Base-by-base conservation (phyloP, 179 eudicot species). In the Patellifolia procumbens region DNA sequence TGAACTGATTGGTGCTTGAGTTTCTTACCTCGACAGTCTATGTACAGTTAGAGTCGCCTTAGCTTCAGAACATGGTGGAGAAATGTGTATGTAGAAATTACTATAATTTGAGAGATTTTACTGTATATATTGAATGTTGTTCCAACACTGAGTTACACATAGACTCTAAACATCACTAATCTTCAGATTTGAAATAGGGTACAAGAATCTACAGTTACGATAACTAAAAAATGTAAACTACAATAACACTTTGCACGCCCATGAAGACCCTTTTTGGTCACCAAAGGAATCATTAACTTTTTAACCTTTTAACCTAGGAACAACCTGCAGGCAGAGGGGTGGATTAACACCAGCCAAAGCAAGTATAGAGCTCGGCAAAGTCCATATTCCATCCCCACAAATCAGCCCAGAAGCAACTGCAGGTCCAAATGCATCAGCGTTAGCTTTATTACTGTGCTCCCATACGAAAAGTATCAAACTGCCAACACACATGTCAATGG, bases 331-430 rank as follows among this genome's bases (percentile, higher is more conserved):
- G 90, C 98, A 93, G 51, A 93, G 89, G 7, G 98, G 98, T 4
- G 98, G 91, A 0, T 84, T 81, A 13, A 90, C 79, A 49, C 94
- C 91, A 2, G 76, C 86, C 76, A 93, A 81, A 17, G 98, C 92
- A 43, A 93, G 75, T 39, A 93, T 64, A 0, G 98, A 90, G 62
- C 91, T 85, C 4, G 98, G 98, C 80, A 93, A 74, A 31, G 93
- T 78, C 98, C 98, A 93, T 37, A 93, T 86, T 12, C 97, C 97
- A 49, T 93, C 98, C 1, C 98, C 98, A 60, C 98, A 93, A 52
- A 93, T 93, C 86, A 93, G 81, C 2, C 98, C 98, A 28, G 98
- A 93, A 67, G 98, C 98, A 37, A 93, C 92, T 3, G 97, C 98
- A 16, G 97, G 97, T 28, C 74, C 97, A 78, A 87, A 90, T 12